Evolutionary conservation across 1,139 yeast species (phyloP), one percentile per base, ranked within the genome.

Genomic region (Pichia inconspicua): DNA sequence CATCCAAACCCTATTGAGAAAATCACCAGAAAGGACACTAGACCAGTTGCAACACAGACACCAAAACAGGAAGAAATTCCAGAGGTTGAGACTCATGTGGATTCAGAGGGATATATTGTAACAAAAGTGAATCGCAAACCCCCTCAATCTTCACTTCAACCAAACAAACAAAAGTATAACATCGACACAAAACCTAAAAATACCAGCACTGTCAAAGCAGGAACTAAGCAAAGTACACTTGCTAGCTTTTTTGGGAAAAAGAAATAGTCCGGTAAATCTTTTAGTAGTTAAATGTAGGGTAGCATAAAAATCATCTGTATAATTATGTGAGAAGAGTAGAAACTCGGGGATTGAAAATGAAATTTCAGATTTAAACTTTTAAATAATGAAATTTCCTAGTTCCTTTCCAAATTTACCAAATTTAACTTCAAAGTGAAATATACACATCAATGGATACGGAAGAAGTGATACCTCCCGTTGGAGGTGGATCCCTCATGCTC

Each of bases 401-500:
- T 22, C 22, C 22, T 22, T 22, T 22, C 22, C 4, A 22, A 22
- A 4, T 22, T 22, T 22, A 22, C 22, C 5, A 22, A 22, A 22
- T 22, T 27, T 27, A 6, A 27, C 30, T 11, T 27, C 11, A 9
- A 22, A 12, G 19, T 14, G 28, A 25, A n/a, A 11, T 12, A 30
- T 14, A 30, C 14, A 30, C 14, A 30, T 10, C 14, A 14, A 35
- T 35, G 38, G 22, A 19, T 35, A 6, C 9, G n/a, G 22, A 45
- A 5, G 46, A 41, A 6, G 11, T 55, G 1, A 48, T 49, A 12
- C 53, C 62, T 14, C 67, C 67, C 7, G 48, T 56, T 42, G 72
- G 63, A 47, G 68, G 67, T 41, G 84, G 80, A 1, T 82, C 88
- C 8, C 68, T 83, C 22, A 70, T 83, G 52, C 69, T 84, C 14